A percentile compares a stretch with the other conserved stretches of the same genome.
These are phyloP conservation scores for Rhynchospora breviuscula DNA, from an alignment of 176 grass and related monocot genomes.

Conservation along the genomic window DNA sequence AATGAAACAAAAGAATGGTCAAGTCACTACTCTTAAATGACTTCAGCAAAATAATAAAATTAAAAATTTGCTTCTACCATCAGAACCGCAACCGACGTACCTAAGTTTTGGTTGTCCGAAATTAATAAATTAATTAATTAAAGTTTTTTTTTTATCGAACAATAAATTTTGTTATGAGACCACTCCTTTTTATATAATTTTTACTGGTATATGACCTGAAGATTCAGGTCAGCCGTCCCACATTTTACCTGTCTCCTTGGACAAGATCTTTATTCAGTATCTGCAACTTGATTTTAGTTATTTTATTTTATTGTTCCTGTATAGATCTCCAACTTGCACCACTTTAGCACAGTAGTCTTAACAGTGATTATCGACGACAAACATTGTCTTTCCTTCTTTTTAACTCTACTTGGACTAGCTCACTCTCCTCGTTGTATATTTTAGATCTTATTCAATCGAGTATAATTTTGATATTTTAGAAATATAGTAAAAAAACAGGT, in stretches of 20 bases:
- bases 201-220: neutral
- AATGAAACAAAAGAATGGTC: too few relatives aligned
- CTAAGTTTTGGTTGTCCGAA: too few relatives aligned
- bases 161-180: too few relatives aligned
- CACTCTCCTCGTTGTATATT: neutral
- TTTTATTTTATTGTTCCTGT: neutral
- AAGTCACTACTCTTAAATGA: too few relatives aligned
- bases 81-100: too few relatives aligned
- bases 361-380: neutral
- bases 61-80: too few relatives aligned
- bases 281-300: constrained; percentile 9
- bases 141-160: too few relatives aligned
- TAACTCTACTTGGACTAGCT: neutral
- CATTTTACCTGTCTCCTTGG: neutral
- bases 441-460: neutral
- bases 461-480: neutral
- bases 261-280: neutral
- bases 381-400: neutral
- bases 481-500: neutral
- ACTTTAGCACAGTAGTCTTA: neutral
- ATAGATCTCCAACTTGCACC: neutral
- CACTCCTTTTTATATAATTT: neutral
- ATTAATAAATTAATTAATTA: too few relatives aligned
- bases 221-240: neutral
- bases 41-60: too few relatives aligned